These are phyloP conservation scores for Macrophomina phaseolina DNA, from an alignment of 2,329 filamentous ascomycete species.

Conservation along the genomic window DNA sequence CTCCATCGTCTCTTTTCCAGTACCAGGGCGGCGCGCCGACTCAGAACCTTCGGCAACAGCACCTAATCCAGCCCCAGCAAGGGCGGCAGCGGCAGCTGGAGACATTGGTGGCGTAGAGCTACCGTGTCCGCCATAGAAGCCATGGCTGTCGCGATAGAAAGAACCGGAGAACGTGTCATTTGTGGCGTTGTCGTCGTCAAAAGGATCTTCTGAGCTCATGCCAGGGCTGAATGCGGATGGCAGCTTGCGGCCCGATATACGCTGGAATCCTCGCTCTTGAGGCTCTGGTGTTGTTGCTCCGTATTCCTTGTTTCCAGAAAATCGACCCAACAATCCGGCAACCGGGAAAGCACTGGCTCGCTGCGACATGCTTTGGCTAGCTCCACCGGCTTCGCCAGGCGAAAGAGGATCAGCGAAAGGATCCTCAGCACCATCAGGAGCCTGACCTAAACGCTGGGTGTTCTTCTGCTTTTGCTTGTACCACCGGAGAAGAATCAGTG, in stretches of 20 bases:
- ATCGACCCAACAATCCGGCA: slow-evolving; percentile 45
- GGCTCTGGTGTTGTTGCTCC: slow-evolving; percentile 27
- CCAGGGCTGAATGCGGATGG: slow-evolving; percentile 56
- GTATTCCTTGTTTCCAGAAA: slow-evolving; percentile 46
- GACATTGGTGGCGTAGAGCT: slow-evolving; percentile 28
- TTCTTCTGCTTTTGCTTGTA: slow-evolving; percentile 48
- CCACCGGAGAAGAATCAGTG: slow-evolving; percentile 60
- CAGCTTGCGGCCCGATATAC: slow-evolving; percentile 55
- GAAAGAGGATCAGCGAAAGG: slow-evolving; percentile 27
- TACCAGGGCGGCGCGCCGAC: slow-evolving; percentile 28
- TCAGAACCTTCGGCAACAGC: slow-evolving; percentile 36
- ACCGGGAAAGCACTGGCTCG: slow-evolving; percentile 47
- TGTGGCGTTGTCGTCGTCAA: slow-evolving; percentile 35
- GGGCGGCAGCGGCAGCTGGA: slow-evolving; percentile 24
- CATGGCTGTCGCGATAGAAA: slow-evolving; percentile 53
- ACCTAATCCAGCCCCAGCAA: slow-evolving; percentile 6
- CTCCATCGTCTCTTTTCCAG: slow-evolving; percentile 29
- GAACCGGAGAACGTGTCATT: slow-evolving; percentile 43
- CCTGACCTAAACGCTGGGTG: slow-evolving; percentile 27
- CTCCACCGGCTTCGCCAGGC: slow-evolving; percentile 23
- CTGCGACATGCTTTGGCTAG: slow-evolving; percentile 47
- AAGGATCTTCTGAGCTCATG: slow-evolving; percentile 46
- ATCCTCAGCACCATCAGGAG: slow-evolving; percentile 22
- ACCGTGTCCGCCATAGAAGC: slow-evolving; percentile 48
- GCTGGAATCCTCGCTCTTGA: slow-evolving; percentile 52